Base-by-base conservation (phyloP, 148 eudicot species). In the Cornus suecica region DNA sequence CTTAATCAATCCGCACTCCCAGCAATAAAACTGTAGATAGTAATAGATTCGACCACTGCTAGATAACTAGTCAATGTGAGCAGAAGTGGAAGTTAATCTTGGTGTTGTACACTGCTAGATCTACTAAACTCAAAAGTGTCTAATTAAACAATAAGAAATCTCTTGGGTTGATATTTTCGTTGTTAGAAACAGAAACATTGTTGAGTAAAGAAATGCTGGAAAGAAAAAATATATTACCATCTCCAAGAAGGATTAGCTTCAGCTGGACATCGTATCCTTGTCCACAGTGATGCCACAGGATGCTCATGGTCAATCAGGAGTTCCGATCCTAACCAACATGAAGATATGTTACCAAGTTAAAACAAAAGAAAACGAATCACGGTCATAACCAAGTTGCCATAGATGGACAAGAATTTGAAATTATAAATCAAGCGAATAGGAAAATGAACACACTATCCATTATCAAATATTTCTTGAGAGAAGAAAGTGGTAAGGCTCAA, bases 161-260 rank as follows among this genome's bases (percentile, higher is more conserved):
- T 11, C 54, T 48, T 48, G 18, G 14, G 18, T 0, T 11, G 1
- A 16, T 16, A 48, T 48, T 14, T 48, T 48, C 18, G 13, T 48
- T 48, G 54, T 37, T 37, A 37, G 54, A 48, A 48, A 48, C 20
- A 13, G 54, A 48, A 48, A 48, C 20, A 48, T 41, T 0, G 20
- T 48, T 1, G 15, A 48, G 15, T 48, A 48, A 20, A 67, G 18
- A 68, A 64, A 58, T 20, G 23, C 5, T 54, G 66, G 31, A 48
- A n/a, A 10, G 16, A 54, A 18, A 27, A 28, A 25, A 67, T 16
- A 67, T 62, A 48, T 84, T 81, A 95, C 99, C 99, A 95, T 92
- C 90, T 91, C 99, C 99, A 95, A 41, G 83, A 68, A 79, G 94
- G 97, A 79, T 87, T 77, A 69, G 89, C 89, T 87, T 95, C 97